Evolutionary conservation across 1,139 yeast species (phyloP).

Genomic region (Diutina rugosa): DNA sequence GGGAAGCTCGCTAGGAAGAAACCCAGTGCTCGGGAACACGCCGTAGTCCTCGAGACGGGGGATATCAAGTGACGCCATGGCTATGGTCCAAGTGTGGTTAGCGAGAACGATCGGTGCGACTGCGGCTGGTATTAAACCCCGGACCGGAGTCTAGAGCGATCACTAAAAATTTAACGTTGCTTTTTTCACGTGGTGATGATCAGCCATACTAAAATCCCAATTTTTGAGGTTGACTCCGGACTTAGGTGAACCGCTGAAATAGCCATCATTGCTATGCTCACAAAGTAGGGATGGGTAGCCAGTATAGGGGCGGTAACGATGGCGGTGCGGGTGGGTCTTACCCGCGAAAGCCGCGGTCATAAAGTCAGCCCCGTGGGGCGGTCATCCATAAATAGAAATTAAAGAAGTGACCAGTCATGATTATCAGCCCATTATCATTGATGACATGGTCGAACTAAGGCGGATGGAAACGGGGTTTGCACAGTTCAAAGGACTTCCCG

Average conservation of each 20-base stretch:
- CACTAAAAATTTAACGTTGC: neutral
- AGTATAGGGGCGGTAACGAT: too few species aligned
- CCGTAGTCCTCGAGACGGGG: neutral
- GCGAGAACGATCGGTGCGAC: neutral
- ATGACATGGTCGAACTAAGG: too few species aligned
- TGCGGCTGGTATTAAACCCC: neutral
- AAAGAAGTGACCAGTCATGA: too few species aligned
- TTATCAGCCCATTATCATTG: too few species aligned
- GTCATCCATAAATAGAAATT: too few species aligned
- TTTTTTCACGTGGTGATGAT: neutral
- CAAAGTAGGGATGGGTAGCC: too few species aligned
- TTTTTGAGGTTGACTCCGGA: neutral
- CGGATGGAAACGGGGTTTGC: too few species aligned
- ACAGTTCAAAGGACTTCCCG: too few species aligned
- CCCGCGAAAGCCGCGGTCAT: too few species aligned
- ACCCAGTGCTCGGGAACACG: conserved; percentile 36
- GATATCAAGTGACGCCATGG: neutral
- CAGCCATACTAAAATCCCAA: neutral
- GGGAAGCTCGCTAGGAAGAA: conserved; percentile 63
- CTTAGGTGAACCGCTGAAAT: neutral
- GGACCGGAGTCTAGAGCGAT: neutral
- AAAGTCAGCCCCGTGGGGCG: too few species aligned
- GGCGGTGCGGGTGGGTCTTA: too few species aligned
- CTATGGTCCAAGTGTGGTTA: neutral
- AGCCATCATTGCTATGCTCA: too few species aligned